These are phyloP conservation scores for Fusarium albidum DNA, from an alignment of 2,329 filamentous ascomycete species.

Conservation along the genomic window DNA sequence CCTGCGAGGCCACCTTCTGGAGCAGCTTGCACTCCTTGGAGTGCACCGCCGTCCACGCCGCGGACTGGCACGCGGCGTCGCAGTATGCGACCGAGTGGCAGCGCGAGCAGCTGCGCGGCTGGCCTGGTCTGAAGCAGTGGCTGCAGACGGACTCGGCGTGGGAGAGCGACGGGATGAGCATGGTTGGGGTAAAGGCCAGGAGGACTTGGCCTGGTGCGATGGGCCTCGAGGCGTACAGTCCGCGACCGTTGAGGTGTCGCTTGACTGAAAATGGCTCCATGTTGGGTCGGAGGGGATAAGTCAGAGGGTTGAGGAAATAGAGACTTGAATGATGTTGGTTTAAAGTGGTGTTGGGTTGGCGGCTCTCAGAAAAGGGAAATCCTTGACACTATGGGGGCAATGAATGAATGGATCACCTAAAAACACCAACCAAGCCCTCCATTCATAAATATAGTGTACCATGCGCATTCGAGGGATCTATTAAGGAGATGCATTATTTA, in stretches of 20 bases:
- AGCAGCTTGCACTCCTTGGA: constrained; percentile 62
- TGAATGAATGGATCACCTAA: constrained; percentile 11
- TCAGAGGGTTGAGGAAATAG: neutral
- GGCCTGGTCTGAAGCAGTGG: constrained; percentile 53
- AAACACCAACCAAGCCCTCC: neutral
- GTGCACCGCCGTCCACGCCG: constrained; percentile 62
- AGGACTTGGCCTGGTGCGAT: constrained; percentile 57
- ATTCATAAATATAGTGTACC: no score
- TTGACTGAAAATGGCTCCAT: constrained; percentile 40
- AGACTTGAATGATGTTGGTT: neutral
- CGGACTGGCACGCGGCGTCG: constrained; percentile 59
- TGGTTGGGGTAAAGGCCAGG: constrained; percentile 52
- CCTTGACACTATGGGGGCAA: constrained; percentile 20
- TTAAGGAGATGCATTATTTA: neutral
- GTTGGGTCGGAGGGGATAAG: neutral
- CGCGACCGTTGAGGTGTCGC: constrained; percentile 52
- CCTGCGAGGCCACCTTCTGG: constrained; percentile 39
- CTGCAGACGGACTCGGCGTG: constrained; percentile 56
- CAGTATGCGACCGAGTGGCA: constrained; percentile 66
- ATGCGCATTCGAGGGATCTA: no score
- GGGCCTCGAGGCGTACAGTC: constrained; percentile 52
- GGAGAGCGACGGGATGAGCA: constrained; percentile 57
- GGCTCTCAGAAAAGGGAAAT: constrained; percentile 17
- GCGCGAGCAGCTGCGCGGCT: constrained; percentile 55
- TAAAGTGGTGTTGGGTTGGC: constrained; percentile 1